Percentiles rank a stretch among this genome's conserved stretches.
phyloP scores from a whole-genome alignment of 768 basidiomycete species.

The Lactifluus subvellereus region DNA sequence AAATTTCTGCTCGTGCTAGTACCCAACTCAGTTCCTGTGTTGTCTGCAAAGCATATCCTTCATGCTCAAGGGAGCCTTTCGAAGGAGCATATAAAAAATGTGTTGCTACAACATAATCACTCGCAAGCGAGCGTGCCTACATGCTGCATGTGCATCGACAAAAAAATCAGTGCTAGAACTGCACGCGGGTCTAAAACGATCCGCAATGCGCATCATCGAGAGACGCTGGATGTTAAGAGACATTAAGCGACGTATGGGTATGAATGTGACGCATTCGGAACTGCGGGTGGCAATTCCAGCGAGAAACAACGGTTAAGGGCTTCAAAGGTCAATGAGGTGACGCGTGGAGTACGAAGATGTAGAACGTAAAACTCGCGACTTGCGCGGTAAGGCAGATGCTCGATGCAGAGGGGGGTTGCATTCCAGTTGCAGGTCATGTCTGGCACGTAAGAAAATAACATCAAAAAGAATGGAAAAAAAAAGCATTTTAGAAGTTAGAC shows the following conservation, averaged over 20 bases:
- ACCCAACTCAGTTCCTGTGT: no score
- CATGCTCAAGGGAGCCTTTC: no score
- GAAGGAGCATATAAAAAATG: neutral
- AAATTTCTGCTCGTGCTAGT: no score
- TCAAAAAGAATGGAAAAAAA: neutral
- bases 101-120: neutral
- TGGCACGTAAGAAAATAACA: no score
- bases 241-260: conserved; percentile 1
- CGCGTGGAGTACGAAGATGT: neutral
- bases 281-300: neutral
- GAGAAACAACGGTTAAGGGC: conserved; percentile 4
- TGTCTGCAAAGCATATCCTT: no score
- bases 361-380: neutral
- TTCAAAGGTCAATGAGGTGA: neutral
- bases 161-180: neutral
- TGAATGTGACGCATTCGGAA: conserved; percentile 13
- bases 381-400: neutral
- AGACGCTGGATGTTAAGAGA: conserved; percentile 6
- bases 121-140: conserved; percentile 9
- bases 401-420: neutral
- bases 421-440: neutral
- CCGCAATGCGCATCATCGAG: conserved; percentile 15
- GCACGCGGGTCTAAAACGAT: neutral
- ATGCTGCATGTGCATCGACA: neutral
- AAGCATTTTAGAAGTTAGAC: conserved; percentile 51